Conservation (phyloP, 2,329 filamentous ascomycete species). For the Stemphylium lycopersici region DNA sequence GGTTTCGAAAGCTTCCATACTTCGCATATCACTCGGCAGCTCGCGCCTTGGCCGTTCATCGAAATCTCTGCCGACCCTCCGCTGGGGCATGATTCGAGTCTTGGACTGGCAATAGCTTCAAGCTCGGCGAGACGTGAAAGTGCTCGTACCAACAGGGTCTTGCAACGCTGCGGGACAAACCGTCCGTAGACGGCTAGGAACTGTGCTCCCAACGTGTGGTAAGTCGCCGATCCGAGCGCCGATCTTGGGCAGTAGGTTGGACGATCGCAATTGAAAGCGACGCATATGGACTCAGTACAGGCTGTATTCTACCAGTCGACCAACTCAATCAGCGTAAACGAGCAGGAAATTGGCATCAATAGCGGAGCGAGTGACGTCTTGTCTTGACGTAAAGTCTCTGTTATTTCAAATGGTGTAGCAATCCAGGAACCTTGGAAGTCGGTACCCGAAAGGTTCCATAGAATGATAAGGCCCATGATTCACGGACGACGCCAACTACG, state of each 20-base stretch:
- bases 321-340: conserved; percentile 4
- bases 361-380: conserved; percentile 2
- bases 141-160: conserved; percentile 18
- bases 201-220: conserved; percentile 24
- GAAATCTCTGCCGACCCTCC: conserved; percentile 14
- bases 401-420: not conserved
- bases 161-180: conserved; percentile 29
- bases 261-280: conserved; percentile 35
- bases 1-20: conserved; percentile 10
- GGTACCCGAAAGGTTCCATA: not conserved
- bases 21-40: conserved; percentile 10
- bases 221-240: conserved; percentile 28
- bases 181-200: conserved; percentile 21
- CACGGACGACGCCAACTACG: not conserved
- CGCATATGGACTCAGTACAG: conserved; percentile 4
- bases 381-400: conserved; percentile 6
- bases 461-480: not conserved
- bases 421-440: not conserved
- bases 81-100: conserved; percentile 9
- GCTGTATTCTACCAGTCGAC: not conserved
- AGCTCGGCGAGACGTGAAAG: conserved; percentile 9
- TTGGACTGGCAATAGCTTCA: not conserved
- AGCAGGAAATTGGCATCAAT: conserved; percentile 2
- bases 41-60: conserved; percentile 13
- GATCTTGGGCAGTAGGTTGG: conserved; percentile 30